A percentile compares a stretch with the other conserved stretches of the same genome.
These are phyloP conservation scores for Brasilioporus rufonigricans DNA, from an alignment of 768 basidiomycete species.

Conservation along the genomic window DNA sequence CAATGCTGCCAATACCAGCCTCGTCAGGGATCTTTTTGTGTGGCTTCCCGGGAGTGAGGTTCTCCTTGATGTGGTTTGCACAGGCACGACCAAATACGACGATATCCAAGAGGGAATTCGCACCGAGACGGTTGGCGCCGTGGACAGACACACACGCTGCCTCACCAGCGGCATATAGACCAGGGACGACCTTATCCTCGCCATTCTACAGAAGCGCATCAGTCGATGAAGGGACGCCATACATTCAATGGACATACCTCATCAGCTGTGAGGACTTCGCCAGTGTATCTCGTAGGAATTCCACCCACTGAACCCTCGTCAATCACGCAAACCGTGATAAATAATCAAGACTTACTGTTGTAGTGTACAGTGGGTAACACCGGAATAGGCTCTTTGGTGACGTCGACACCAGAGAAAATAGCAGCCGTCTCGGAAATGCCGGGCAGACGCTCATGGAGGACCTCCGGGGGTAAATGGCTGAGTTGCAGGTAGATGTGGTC, in stretches of 20 bases:
- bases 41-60: conserved; percentile 81
- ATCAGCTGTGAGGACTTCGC: conserved; percentile 90
- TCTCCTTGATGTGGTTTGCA: conserved; percentile 96
- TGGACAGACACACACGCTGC: conserved; percentile 99
- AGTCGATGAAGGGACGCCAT: neutral
- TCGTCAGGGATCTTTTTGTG: conserved; percentile 88
- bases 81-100: conserved; percentile 99
- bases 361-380: conserved; percentile 98
- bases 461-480: conserved; percentile 93
- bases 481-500: conserved; percentile 97
- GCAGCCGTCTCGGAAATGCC: conserved; percentile 99
- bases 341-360: conserved; percentile 68
- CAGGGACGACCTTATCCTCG: conserved; percentile 92
- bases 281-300: conserved; percentile 98
- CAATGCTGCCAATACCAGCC: conserved; percentile 80
- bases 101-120: conserved; percentile 97
- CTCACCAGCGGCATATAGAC: conserved; percentile 97
- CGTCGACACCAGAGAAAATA: conserved; percentile 98
- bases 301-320: conserved; percentile 76
- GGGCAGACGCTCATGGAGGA: conserved; percentile 94
- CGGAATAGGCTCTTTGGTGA: conserved; percentile 99
- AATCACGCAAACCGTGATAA: conserved; percentile 4
- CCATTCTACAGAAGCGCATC: conserved; percentile 49
- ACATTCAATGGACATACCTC: conserved; percentile 36
- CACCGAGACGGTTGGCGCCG: conserved; percentile 98